Evolutionary conservation across 2,329 filamentous ascomycete species (phyloP).

Genomic region (Ophiosphaerella narmari): DNA sequence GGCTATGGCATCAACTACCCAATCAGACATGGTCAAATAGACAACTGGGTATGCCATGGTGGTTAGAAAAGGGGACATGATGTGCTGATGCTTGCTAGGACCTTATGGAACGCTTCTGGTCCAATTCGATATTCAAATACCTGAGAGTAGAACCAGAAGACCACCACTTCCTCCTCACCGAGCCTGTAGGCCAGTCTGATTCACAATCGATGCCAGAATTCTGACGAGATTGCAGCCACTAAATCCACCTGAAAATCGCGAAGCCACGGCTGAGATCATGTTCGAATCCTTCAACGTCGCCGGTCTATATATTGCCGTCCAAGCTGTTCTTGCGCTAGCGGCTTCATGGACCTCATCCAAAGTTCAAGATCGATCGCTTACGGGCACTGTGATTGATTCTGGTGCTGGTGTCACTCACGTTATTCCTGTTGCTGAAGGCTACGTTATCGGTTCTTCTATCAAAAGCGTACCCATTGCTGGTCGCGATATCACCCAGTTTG

Average conservation of each 20-base stretch:
- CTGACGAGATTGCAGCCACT: conserved; percentile 68
- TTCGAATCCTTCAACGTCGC: conserved; percentile 99
- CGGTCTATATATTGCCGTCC: conserved; percentile 97
- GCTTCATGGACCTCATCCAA: conserved; percentile 99
- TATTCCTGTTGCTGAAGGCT: conserved; percentile 96
- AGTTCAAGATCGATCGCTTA: conserved; percentile 92
- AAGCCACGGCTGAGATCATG: conserved; percentile 99
- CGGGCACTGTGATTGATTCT: conserved; percentile 97
- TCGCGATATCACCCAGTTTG: conserved; percentile 98
- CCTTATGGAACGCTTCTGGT: conserved; percentile 99
- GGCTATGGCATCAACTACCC: conserved; percentile 97
- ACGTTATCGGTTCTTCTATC: conserved; percentile 98
- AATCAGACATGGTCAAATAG: conserved; percentile 96
- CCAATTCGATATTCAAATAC: conserved; percentile 99
- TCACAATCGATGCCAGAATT: background rate
- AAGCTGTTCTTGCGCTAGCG: conserved; percentile 93
- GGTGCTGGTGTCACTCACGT: conserved; percentile 99
- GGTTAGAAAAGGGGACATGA: background rate
- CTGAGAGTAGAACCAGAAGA: conserved; percentile 97
- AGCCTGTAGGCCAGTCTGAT: conserved; percentile 69
- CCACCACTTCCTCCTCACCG: conserved; percentile 96
- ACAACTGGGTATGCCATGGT: conserved; percentile 80
- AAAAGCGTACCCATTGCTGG: conserved; percentile 98
- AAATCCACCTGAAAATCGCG: conserved; percentile 97
- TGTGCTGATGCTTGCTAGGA: conserved; percentile 62